A percentile compares a stretch with the other conserved stretches of the same genome.
phyloP scores from a whole-genome alignment of 495 filamentous ascomycete genomes.

The Hypomontagnella monticulosa region DNA sequence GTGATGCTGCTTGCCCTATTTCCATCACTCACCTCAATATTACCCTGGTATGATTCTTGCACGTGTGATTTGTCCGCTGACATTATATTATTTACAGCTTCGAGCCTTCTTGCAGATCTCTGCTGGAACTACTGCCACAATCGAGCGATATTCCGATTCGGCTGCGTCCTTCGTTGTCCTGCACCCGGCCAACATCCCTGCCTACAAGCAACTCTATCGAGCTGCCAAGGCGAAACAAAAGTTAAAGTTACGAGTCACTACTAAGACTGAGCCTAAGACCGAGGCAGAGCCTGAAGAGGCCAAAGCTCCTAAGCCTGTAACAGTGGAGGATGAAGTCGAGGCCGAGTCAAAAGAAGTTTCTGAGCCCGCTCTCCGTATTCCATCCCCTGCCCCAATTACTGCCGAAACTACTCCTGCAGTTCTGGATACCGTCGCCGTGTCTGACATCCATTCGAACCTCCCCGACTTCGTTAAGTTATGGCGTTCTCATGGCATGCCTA shows the following conservation, averaged over 20 bases:
- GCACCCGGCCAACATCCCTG: slow-evolving; percentile 76
- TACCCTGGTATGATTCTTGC: neutral
- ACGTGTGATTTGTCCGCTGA: slow-evolving; percentile 32
- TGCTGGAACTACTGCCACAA: slow-evolving; percentile 70
- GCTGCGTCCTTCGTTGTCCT: slow-evolving; percentile 81
- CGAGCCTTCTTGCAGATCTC: slow-evolving; percentile 76
- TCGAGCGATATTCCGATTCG: slow-evolving; percentile 98
- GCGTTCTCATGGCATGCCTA: slow-evolving; percentile 39
- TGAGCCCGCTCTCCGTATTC: neutral
- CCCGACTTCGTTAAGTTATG: slow-evolving; percentile 39
- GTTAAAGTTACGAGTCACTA: slow-evolving; percentile 84
- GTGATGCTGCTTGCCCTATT: slow-evolving; percentile 46
- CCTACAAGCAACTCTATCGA: slow-evolving; percentile 97
- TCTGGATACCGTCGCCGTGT: slow-evolving; percentile 30
- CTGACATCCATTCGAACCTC: slow-evolving; percentile 34
- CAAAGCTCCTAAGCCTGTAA: slow-evolving; percentile 51
- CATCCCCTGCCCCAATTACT: slow-evolving; percentile 1
- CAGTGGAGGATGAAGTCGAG: slow-evolving; percentile 54
- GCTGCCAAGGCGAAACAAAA: slow-evolving; percentile 99
- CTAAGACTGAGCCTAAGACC: slow-evolving; percentile 30
- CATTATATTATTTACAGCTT: slow-evolving; percentile 64
- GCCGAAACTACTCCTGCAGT: neutral
- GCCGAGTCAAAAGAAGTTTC: slow-evolving; percentile 21
- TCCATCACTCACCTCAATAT: neutral
- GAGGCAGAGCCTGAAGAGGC: slow-evolving; percentile 29